Percentiles rank a stretch among this genome's conserved stretches.
Conservation (phyloP, 106 monocot genomes). For the Acorus calamus region DNA sequence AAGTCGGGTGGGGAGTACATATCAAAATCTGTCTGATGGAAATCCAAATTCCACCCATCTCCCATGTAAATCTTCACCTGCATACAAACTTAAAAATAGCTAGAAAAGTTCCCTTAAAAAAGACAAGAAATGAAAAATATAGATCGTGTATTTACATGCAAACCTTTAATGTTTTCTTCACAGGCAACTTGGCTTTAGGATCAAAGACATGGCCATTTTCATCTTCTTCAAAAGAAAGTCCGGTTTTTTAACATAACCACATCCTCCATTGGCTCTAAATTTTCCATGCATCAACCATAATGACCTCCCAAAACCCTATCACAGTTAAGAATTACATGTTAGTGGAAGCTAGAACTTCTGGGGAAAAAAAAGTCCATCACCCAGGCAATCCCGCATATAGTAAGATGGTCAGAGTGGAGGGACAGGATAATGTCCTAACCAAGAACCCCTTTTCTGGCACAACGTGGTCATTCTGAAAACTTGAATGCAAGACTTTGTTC, state of each 20-base stretch:
- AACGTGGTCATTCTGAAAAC: too few species aligned
- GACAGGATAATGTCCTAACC: too few species aligned
- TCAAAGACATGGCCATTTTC: slow-evolving; percentile 33
- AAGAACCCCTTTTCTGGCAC: too few species aligned
- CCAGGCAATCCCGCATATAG: too few species aligned
- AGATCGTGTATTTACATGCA: too few species aligned
- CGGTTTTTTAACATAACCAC: slow-evolving; percentile 51
- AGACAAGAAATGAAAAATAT: too few species aligned
- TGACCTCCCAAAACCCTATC: slow-evolving; percentile 50
- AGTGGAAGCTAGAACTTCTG: too few species aligned
- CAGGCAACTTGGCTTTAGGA: slow-evolving; percentile 41
- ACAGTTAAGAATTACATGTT: background rate
- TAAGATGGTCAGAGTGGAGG: too few species aligned
- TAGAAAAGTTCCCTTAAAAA: background rate
- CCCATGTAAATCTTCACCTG: slow-evolving; percentile 59
- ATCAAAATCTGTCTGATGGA: slow-evolving; percentile 42
- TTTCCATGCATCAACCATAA: slow-evolving; percentile 67
- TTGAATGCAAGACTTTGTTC: too few species aligned
- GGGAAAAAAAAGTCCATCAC: too few species aligned
- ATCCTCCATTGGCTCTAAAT: slow-evolving; percentile 49
- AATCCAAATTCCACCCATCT: slow-evolving; percentile 46
- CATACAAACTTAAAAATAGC: background rate
- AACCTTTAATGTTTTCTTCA: slow-evolving; percentile 53
- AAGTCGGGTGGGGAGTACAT: slow-evolving; percentile 47
- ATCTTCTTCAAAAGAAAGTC: slow-evolving; percentile 32